Evolutionary conservation across 768 basidiomycete species (phyloP), one percentile per base, ranked within the genome.

Genomic region (Nevesoporus exiguus): DNA sequence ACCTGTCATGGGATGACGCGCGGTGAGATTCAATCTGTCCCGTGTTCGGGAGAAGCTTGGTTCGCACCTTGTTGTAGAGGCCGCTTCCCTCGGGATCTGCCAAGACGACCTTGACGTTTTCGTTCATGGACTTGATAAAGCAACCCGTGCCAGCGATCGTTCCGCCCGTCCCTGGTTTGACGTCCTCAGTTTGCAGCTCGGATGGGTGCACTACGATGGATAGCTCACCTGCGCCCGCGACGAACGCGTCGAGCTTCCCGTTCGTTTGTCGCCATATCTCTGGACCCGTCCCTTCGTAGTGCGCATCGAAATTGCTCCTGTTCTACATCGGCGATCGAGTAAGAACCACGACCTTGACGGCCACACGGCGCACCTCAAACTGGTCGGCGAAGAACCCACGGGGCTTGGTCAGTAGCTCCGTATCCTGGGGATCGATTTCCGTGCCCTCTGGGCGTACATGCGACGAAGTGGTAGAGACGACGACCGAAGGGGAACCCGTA

Each of bases 331-430:
- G 13, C 34, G 14, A 31, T n/a, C 36, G 1, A 22, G 34, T 51
- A 25, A 50, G 55, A 7, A 34, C n/a, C n/a, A n/a, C 27, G 34
- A 36, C 15, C 14, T 15, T 15, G 2, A 9, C 13, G 45, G 14
- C 7, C 22, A 29, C 15, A 6, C 17, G 21, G 42, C 59, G 14
- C 47, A 81, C 82, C 71, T 98, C 96, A 54, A 99, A 98, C 71
- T 99, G 97, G 67, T 99, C 93, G 5, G 93, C 93, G 63, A 98
- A 99, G 73, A 87, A 90, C 0, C 94, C 96, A 57, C 90, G 76
- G 3, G 90, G 88, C 62, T 78, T 77, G 47, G 63, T 70, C 17
- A 73, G 56, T 22, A 80, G 70, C 39, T 79, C 76, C 43, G 74
- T 75, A 3, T 79, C 74, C 31, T 70, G 58, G 21, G 70, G 72